Percentiles rank a stretch among this genome's conserved stretches.
These are phyloP conservation scores for Fusarium nanum DNA, from an alignment of 2,329 filamentous ascomycete genomes.

Conservation along the genomic window DNA sequence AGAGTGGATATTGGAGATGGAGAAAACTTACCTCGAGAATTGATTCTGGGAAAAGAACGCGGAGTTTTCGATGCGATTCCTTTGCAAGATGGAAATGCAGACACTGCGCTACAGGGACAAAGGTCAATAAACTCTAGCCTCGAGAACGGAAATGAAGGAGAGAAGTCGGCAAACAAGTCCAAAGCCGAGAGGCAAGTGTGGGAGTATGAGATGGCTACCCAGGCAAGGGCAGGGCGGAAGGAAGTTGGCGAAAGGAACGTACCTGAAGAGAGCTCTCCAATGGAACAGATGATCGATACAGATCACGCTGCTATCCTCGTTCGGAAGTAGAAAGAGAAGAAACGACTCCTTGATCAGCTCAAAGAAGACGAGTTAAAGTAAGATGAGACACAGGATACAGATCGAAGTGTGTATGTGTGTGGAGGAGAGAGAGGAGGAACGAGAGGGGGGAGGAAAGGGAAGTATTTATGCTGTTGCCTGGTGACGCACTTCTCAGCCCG, in stretches of 20 bases:
- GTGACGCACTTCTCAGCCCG: not conserved
- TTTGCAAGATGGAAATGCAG: not conserved
- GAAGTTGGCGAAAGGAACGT: not conserved
- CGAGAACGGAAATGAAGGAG: not conserved
- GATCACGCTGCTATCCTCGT: conserved; percentile 26
- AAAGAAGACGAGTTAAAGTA: not conserved
- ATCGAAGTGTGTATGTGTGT: conserved; percentile 3
- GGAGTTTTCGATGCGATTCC: not conserved
- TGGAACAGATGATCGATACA: conserved; percentile 21
- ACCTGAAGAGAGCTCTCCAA: conserved; percentile 14
- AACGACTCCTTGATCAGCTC: not conserved
- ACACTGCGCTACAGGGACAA: not conserved
- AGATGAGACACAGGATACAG: not conserved
- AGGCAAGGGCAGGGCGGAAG: not conserved
- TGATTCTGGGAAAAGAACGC: not conserved
- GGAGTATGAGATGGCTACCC: not conserved
- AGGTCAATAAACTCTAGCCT: not conserved
- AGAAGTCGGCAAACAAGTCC: not conserved
- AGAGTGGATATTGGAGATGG: not conserved
- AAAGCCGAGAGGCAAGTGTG: not conserved
- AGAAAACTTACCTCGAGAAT: not conserved
- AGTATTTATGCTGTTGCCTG: conserved; percentile 17
- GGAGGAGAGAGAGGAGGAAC: conserved; percentile 9
- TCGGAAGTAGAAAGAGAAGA: conserved; percentile 1
- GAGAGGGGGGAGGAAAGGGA: not conserved